A percentile compares a stretch with the other conserved stretches of the same genome.
phyloP scores from a whole-genome alignment of 1,284 basidiomycete species.

The Psilocybe mexicana region DNA sequence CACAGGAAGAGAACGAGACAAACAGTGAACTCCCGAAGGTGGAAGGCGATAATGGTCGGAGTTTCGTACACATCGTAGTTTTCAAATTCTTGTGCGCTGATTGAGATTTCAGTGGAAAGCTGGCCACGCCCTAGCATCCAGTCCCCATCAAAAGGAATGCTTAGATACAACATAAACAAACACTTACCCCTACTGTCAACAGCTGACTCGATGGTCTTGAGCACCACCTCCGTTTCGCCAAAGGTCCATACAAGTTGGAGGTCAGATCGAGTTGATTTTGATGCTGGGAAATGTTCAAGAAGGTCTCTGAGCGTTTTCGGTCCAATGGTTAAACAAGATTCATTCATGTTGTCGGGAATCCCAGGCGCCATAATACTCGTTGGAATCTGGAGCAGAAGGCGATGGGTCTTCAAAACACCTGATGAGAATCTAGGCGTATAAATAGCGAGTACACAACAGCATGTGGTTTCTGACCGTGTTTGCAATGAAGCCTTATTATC shows the following conservation, averaged over 20 bases:
- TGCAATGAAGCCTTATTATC: slow-evolving; percentile 73
- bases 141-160: not conserved
- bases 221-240: slow-evolving; percentile 58
- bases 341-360: slow-evolving; percentile 49
- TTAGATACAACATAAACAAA: not conserved
- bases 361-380: slow-evolving; percentile 62
- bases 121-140: slow-evolving; percentile 53
- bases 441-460: not conserved
- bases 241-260: slow-evolving; percentile 80
- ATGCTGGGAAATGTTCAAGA: slow-evolving; percentile 75
- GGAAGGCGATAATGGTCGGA: slow-evolving; percentile 71
- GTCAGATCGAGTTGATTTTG: slow-evolving; percentile 62
- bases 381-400: slow-evolving; percentile 59
- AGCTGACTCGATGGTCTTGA: slow-evolving; percentile 68
- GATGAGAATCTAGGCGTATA: not conserved
- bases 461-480: slow-evolving; percentile 59
- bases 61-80: slow-evolving; percentile 61
- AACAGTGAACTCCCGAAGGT: slow-evolving; percentile 81
- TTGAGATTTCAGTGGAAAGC: slow-evolving; percentile 69
- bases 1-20: slow-evolving; percentile 19
- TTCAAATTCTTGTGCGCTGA: slow-evolving; percentile 77
- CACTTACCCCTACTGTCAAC: slow-evolving; percentile 61
- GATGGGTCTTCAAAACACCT: slow-evolving; percentile 82
- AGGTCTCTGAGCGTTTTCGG: slow-evolving; percentile 71
- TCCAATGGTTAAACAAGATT: slow-evolving; percentile 69